Evolutionary conservation across 805 yeast genomes (phyloP).

Genomic region (Pichia pseudocactophila): DNA sequence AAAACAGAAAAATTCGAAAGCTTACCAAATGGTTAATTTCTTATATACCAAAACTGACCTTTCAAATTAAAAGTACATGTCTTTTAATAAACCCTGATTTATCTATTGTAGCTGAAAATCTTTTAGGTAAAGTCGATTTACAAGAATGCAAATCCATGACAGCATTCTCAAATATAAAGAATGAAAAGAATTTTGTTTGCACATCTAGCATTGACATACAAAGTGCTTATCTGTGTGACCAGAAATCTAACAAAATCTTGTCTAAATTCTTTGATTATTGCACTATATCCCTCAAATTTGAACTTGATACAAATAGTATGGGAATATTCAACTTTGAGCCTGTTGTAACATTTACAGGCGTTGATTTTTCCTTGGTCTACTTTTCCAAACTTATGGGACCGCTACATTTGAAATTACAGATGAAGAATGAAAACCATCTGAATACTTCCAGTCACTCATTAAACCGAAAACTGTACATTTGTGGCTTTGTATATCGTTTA

Average conservation of each 20-base stretch:
- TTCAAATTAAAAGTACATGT: slow-evolving; percentile 12
- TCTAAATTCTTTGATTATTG: slow-evolving; percentile 8
- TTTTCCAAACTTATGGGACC: slow-evolving; percentile 7
- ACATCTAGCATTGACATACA: background rate
- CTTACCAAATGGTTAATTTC: slow-evolving; percentile 12
- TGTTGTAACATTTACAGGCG: slow-evolving; percentile 9
- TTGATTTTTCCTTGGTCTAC: slow-evolving; percentile 15
- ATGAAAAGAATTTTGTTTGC: slow-evolving; percentile 1
- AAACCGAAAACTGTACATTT: slow-evolving; percentile 6
- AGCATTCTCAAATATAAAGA: background rate
- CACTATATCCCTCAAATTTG: slow-evolving; percentile 9
- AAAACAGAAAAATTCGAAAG: slow-evolving; percentile 8
- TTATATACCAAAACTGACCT: slow-evolving; percentile 17
- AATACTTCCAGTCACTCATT: background rate
- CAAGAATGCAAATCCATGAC: slow-evolving; percentile 1
- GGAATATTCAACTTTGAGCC: slow-evolving; percentile 15
- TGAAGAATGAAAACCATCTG: background rate
- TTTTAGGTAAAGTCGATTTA: slow-evolving; percentile 9
- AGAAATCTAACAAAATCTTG: background rate
- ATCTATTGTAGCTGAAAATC: slow-evolving; percentile 1
- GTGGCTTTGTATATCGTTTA: slow-evolving; percentile 16
- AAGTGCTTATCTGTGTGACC: slow-evolving; percentile 1
- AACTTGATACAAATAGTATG: slow-evolving; percentile 11
- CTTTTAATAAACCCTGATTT: slow-evolving; percentile 5
- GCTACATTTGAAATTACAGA: background rate